These are phyloP conservation scores for Calonectria pauciramosa DNA, from an alignment of 2,329 filamentous ascomycete genomes.

Conservation along the genomic window DNA sequence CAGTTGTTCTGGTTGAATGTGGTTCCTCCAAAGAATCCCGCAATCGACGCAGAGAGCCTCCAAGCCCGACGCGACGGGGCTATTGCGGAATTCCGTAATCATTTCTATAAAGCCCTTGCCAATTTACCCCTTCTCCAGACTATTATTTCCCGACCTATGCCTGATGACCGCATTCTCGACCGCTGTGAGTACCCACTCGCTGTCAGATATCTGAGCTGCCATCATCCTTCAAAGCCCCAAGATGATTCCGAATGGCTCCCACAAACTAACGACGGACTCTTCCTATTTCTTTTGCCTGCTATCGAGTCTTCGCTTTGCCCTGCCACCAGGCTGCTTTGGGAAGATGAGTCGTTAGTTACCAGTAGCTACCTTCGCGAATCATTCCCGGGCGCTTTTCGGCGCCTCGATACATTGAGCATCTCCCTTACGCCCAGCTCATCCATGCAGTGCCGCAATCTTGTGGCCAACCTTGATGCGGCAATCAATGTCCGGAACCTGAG, in stretches of 20 bases:
- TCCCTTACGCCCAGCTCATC: background rate
- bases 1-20: background rate
- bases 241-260: background rate
- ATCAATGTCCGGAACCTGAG: background rate
- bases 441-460: background rate
- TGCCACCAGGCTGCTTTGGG: background rate
- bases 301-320: background rate
- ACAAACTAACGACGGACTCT: constrained; percentile 5
- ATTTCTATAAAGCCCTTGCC: background rate
- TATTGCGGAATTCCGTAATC: background rate
- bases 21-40: background rate
- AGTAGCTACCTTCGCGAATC: background rate
- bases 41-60: background rate
- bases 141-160: constrained; percentile 4
- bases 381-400: background rate
- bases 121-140: background rate
- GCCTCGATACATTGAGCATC: background rate
- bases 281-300: background rate
- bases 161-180: background rate
- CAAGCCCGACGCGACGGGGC: background rate
- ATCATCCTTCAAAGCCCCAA: background rate
- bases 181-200: constrained; percentile 2
- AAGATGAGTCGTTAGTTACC: background rate
- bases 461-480: background rate
- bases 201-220: background rate